Evolutionary conservation across 345 rosid species (phyloP).

Genomic region (Brassica juncea): DNA sequence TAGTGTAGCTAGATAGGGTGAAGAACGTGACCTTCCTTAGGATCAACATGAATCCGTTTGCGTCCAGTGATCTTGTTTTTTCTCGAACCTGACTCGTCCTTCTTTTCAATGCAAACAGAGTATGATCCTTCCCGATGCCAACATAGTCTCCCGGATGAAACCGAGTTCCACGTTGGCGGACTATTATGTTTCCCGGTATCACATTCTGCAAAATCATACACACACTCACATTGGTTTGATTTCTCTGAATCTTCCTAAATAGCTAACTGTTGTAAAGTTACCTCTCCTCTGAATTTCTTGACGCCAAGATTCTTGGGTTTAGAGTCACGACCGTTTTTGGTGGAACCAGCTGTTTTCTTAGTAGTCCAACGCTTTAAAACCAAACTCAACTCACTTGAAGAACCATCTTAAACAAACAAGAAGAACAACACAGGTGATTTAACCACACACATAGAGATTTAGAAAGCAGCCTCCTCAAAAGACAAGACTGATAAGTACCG

Average conservation of each 20-base stretch:
- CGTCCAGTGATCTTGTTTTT: slow-evolving; percentile 63
- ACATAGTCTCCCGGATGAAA: slow-evolving; percentile 91
- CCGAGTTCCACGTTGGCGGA: slow-evolving; percentile 73
- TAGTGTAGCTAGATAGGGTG: slow-evolving; percentile 57
- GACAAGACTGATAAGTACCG: slow-evolving; percentile 20
- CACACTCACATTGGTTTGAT: background rate
- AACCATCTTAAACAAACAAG: slow-evolving; percentile 44
- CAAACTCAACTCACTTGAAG: slow-evolving; percentile 64
- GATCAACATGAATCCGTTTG: slow-evolving; percentile 75
- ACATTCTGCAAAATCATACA: slow-evolving; percentile 53
- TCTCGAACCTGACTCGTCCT: slow-evolving; percentile 74
- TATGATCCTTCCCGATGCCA: slow-evolving; percentile 75
- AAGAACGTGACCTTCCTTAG: slow-evolving; percentile 69
- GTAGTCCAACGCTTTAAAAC: slow-evolving; percentile 85
- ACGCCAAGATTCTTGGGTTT: slow-evolving; percentile 90
- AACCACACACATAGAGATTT: background rate
- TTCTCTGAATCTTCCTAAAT: background rate
- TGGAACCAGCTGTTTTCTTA: slow-evolving; percentile 78
- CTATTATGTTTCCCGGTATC: slow-evolving; percentile 84
- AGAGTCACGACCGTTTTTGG: slow-evolving; percentile 86
- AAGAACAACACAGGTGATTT: background rate
- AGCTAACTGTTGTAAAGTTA: slow-evolving; percentile 16
- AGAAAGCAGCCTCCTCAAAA: background rate
- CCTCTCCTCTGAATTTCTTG: slow-evolving; percentile 95
- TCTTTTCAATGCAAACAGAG: slow-evolving; percentile 70